These are phyloP conservation scores for Diaporthe helianthi DNA, from an alignment of 2,329 filamentous ascomycete species.

Conservation along the genomic window DNA sequence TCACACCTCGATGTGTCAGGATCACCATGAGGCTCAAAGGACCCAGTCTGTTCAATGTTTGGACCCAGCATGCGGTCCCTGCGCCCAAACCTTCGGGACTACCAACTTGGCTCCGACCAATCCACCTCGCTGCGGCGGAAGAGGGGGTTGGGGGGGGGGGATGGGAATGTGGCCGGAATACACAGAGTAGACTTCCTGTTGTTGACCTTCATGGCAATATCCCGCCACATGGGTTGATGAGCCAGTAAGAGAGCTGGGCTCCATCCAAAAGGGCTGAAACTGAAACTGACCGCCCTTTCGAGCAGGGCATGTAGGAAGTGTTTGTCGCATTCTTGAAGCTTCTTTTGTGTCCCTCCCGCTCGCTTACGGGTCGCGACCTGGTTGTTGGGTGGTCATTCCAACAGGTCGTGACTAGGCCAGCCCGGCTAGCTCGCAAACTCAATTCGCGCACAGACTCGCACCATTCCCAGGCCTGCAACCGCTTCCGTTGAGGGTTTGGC, in stretches of 20 bases:
- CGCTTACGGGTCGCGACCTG: constrained; percentile 17
- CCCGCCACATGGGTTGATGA: not conserved
- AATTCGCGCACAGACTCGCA: constrained; percentile 27
- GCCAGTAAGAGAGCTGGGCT: constrained; percentile 11
- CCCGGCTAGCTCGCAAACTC: constrained; percentile 18
- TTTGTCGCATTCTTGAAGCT: constrained; percentile 22
- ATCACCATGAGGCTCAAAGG: constrained; percentile 30
- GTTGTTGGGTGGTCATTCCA: constrained; percentile 22
- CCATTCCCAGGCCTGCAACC: constrained; percentile 5
- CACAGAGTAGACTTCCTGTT: not conserved
- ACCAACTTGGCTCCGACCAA: constrained; percentile 3
- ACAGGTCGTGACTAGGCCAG: not conserved
- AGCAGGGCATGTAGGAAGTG: constrained; percentile 14
- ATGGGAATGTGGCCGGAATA: constrained; percentile 4
- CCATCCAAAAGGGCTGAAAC: constrained; percentile 12
- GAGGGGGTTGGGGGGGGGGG: not conserved
- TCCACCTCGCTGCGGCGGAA: constrained; percentile 1
- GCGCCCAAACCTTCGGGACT: constrained; percentile 25
- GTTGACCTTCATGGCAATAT: constrained; percentile 20
- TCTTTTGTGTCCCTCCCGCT: constrained; percentile 24
- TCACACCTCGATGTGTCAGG: constrained; percentile 8
- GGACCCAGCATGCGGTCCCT: constrained; percentile 15
- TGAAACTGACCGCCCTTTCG: constrained; percentile 17
- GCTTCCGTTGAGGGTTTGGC: constrained; percentile 17
- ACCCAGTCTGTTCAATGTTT: constrained; percentile 20